Evolutionary conservation across 2,329 filamentous ascomycete species (phyloP).

Genomic region (Orbilia oligospora): DNA sequence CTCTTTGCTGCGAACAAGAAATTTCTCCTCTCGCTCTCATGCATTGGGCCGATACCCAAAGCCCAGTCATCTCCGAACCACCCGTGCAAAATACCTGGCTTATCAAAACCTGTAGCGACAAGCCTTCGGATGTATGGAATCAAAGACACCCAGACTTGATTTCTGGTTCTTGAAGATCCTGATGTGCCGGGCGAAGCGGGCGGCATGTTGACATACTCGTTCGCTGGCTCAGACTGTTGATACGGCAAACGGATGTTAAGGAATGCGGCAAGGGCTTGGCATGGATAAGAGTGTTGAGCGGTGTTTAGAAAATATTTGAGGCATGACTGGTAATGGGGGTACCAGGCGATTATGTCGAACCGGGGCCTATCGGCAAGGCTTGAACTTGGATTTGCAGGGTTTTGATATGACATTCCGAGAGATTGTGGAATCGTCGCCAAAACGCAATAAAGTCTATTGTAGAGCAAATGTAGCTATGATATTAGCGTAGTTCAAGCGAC

Average conservation of each 20-base stretch:
- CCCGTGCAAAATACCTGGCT: conserved; percentile 86
- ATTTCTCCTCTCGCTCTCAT: conserved; percentile 91
- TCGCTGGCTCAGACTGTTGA: conserved; percentile 72
- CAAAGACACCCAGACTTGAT: conserved; percentile 74
- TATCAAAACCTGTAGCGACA: conserved; percentile 91
- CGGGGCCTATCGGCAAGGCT: conserved; percentile 50
- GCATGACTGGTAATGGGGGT: conserved; percentile 90
- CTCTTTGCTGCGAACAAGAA: conserved; percentile 97
- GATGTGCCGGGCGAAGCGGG: conserved; percentile 50
- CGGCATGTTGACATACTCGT: conserved; percentile 59
- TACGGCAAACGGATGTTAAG: conserved; percentile 93
- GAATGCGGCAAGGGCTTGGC: conserved; percentile 90
- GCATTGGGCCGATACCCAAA: conserved; percentile 82
- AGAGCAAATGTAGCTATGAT: neutral
- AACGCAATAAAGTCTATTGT: neutral
- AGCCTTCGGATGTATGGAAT: conserved; percentile 91
- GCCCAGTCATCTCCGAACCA: conserved; percentile 97
- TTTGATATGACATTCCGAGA: conserved; percentile 49
- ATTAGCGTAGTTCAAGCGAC: neutral
- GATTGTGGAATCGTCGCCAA: neutral
- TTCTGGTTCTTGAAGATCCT: conserved; percentile 52
- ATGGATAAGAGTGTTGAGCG: conserved; percentile 84
- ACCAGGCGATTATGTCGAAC: conserved; percentile 92
- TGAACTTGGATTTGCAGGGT: conserved; percentile 25
- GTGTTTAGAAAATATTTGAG: conserved; percentile 92